Percentiles rank a stretch among this genome's conserved stretches.
Conservation (phyloP, 768 basidiomycete species). For the Suillus alpinus region DNA sequence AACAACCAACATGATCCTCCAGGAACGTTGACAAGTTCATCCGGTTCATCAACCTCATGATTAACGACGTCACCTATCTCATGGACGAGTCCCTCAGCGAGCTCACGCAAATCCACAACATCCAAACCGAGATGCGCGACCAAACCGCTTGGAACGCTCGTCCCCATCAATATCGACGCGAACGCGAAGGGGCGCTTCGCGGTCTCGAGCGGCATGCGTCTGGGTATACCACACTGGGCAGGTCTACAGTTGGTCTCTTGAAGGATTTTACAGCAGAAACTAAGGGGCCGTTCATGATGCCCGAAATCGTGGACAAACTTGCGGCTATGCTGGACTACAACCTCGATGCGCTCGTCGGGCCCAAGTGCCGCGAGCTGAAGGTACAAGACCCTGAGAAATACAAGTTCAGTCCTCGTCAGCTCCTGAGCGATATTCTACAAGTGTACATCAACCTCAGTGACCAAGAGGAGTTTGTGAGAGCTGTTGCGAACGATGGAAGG, state of each 20-base stretch:
- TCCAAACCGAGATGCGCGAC: slow-evolving; percentile 85
- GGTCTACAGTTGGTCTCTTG: slow-evolving; percentile 86
- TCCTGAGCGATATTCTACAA: slow-evolving; percentile 85
- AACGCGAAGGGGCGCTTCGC: slow-evolving; percentile 75
- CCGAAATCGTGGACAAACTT: slow-evolving; percentile 91
- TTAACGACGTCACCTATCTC: slow-evolving; percentile 98
- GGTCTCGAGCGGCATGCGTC: slow-evolving; percentile 82
- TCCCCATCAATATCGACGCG: slow-evolving; percentile 72
- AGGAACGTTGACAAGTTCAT: slow-evolving; percentile 93
- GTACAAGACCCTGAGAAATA: slow-evolving; percentile 87
- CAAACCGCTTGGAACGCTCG: slow-evolving; percentile 64
- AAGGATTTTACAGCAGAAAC: slow-evolving; percentile 92
- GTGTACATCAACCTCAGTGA: slow-evolving; percentile 88
- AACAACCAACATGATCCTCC: slow-evolving; percentile 9
- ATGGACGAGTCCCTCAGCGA: slow-evolving; percentile 95
- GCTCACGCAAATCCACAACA: slow-evolving; percentile 81
- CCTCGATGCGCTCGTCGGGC: slow-evolving; percentile 83
- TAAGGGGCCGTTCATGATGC: slow-evolving; percentile 90
- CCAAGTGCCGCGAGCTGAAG: slow-evolving; percentile 80
- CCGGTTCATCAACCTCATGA: slow-evolving; percentile 94
- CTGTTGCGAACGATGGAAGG: slow-evolving; percentile 91
- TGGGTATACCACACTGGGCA: slow-evolving; percentile 82
- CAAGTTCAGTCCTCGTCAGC: slow-evolving; percentile 78
- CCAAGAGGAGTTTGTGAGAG: slow-evolving; percentile 73
- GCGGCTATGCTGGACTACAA: slow-evolving; percentile 98